Evolutionary conservation across 768 basidiomycete species (phyloP), one percentile per base, ranked within the genome.

Genomic region (Crucibulum laeve): DNA sequence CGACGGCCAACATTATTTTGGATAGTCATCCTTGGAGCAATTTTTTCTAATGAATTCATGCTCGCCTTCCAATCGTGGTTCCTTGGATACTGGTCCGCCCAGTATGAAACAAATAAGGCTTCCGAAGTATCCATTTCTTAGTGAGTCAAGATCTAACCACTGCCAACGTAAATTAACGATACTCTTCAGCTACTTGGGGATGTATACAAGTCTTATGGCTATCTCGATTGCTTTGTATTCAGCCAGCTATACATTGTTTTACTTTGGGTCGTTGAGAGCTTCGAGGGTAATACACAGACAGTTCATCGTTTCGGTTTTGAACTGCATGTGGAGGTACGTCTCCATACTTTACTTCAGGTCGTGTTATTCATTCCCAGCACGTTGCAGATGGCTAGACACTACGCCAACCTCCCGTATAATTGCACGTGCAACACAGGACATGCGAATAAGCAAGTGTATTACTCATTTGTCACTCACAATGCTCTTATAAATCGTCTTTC

Each of bases 351-450:
- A n/a, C 14, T 40, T 14, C n/a, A 13, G 11, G 11, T 13, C 14
- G 24, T 40, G 23, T 6, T 8, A 13, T 13, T n/a, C 13, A 14
- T n/a, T 30, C 28, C 8, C 24, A 18, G n/a, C 39, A 7, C n/a
- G 13, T 14, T 32, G 22, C 19, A 70, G 78, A 62, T 78, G 57
- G 58, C 63, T 69, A 23, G 60, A 62, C 48, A 55, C 57, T 10
- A 69, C 67, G 3, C 63, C 66, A 21, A 58, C 56, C 1, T 58
- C 62, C n/a, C 73, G 81, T 5, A 71, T 84, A 35, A 76, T 81
- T 32, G 63, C 77, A 22, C 68, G 80, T 39, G 75, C 73, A 51
- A 82, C 80, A 1, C 74, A 79, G 36, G 81, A 82, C 52, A 78
- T 81, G 14, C 60, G 75, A 45, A 53, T 58, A 30, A 30, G 28